A percentile compares a stretch with the other conserved stretches of the same genome.
These are phyloP conservation scores for Rhexocercosporidium sp. DNA, from an alignment of 2,329 filamentous ascomycete species.

Conservation along the genomic window DNA sequence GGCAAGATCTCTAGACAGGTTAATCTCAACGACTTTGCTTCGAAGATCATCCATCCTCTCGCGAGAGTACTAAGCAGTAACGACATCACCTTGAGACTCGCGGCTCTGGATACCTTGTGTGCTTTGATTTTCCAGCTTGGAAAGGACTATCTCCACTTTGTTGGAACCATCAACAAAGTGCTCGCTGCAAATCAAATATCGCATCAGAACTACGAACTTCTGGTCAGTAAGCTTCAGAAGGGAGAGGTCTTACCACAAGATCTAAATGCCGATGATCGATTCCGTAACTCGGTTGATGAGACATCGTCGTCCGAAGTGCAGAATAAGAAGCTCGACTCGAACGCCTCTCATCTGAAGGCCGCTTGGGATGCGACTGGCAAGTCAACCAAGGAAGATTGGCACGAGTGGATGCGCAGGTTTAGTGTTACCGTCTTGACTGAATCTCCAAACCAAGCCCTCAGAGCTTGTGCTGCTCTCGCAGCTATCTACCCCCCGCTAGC, in stretches of 20 bases:
- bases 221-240: slow-evolving; percentile 91
- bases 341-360: slow-evolving; percentile 94
- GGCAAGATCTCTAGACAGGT: slow-evolving; percentile 94
- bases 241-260: slow-evolving; percentile 95
- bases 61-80: slow-evolving; percentile 77
- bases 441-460: slow-evolving; percentile 91
- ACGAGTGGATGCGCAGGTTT: slow-evolving; percentile 97
- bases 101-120: slow-evolving; percentile 91
- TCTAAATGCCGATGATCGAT: slow-evolving; percentile 83
- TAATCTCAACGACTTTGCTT: slow-evolving; percentile 95
- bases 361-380: slow-evolving; percentile 98
- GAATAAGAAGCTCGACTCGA: slow-evolving; percentile 94
- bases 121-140: slow-evolving; percentile 95
- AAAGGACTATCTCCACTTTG: slow-evolving; percentile 93
- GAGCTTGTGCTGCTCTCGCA: slow-evolving; percentile 89
- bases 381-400: slow-evolving; percentile 98
- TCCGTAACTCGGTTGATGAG: slow-evolving; percentile 79
- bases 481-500: slow-evolving; percentile 91
- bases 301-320: slow-evolving; percentile 81
- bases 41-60: slow-evolving; percentile 93
- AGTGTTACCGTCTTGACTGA: slow-evolving; percentile 94
- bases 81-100: slow-evolving; percentile 75
- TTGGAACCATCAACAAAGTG: slow-evolving; percentile 89
- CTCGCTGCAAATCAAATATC: slow-evolving; percentile 80
- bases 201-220: slow-evolving; percentile 89